phyloP scores from a whole-genome alignment of 768 basidiomycete genomes.

The Mycena polygramma region DNA sequence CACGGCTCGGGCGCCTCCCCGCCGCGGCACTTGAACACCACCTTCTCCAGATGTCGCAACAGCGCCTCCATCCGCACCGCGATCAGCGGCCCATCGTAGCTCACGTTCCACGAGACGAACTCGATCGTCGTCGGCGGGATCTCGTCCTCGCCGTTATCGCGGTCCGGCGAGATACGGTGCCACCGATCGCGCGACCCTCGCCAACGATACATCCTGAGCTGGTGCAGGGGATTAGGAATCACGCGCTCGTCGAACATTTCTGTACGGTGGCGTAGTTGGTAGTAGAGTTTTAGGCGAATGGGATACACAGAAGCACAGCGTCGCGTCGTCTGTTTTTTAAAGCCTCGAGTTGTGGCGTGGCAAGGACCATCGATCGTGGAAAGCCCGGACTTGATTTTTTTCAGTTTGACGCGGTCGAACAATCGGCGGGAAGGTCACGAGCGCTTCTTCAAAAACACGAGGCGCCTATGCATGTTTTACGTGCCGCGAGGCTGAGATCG shows the following conservation, averaged over 20 bases:
- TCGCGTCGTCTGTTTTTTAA: slow-evolving; percentile 29
- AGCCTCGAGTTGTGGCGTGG: slow-evolving; percentile 26
- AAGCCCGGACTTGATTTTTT: slow-evolving; percentile 21
- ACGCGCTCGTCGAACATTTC: slow-evolving; percentile 37
- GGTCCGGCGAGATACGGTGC: slow-evolving; percentile 58
- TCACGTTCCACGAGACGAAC: slow-evolving; percentile 82
- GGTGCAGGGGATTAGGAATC: slow-evolving; percentile 47
- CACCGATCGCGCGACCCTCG: slow-evolving; percentile 55
- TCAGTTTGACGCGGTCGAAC: slow-evolving; percentile 34
- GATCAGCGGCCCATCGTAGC: slow-evolving; percentile 55
- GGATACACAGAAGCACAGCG: slow-evolving; percentile 6
- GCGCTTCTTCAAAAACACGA: slow-evolving; percentile 47
- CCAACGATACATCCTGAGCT: slow-evolving; percentile 56
- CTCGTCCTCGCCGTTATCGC: slow-evolving; percentile 50
- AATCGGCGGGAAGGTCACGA: slow-evolving; percentile 45
- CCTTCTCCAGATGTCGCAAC: slow-evolving; percentile 67
- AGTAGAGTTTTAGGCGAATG: slow-evolving; percentile 25
- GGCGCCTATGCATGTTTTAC: slow-evolving; percentile 35
- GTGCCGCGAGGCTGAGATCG: slow-evolving; percentile 37
- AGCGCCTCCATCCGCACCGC: slow-evolving; percentile 61
- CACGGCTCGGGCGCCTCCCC: slow-evolving; percentile 67
- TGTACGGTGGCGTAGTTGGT: neutral
- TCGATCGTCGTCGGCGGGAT: slow-evolving; percentile 60
- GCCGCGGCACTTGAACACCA: slow-evolving; percentile 62
- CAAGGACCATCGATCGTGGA: slow-evolving; percentile 31